Conservation (phyloP, 805 yeast genomes). For the Candida rishiriensis region DNA sequence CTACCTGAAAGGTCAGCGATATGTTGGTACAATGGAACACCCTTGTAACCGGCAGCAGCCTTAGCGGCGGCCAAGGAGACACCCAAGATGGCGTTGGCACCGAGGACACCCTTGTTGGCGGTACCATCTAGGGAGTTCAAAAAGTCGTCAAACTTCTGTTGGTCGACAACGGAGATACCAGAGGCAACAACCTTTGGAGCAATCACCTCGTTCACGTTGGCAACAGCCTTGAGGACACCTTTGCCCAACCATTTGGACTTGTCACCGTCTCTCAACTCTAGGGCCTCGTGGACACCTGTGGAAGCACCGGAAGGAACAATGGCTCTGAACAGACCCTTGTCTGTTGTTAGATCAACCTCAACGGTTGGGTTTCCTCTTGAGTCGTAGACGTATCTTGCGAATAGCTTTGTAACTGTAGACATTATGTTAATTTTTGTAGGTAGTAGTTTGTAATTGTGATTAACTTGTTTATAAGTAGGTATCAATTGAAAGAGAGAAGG, state of each 20-base stretch:
- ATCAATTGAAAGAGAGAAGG: no score
- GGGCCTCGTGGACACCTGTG: slow-evolving; percentile 98
- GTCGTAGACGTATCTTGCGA: slow-evolving; percentile 97
- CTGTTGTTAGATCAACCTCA: slow-evolving; percentile 95
- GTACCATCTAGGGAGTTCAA: slow-evolving; percentile 89
- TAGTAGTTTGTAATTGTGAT: neutral
- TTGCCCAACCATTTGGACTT: slow-evolving; percentile 97
- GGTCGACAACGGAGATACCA: slow-evolving; percentile 79
- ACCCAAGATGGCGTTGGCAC: slow-evolving; percentile 98
- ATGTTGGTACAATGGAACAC: slow-evolving; percentile 90
- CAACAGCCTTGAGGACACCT: slow-evolving; percentile 97
- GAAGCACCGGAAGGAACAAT: slow-evolving; percentile 99
- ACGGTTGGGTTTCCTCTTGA: slow-evolving; percentile 99
- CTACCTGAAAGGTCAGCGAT: slow-evolving; percentile 76
- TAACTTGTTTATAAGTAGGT: no score
- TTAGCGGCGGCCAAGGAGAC: slow-evolving; percentile 95
- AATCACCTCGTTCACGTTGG: slow-evolving; percentile 90
- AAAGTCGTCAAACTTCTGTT: slow-evolving; percentile 82
- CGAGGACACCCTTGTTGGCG: slow-evolving; percentile 93
- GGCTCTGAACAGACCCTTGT: slow-evolving; percentile 89
- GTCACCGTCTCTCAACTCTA: slow-evolving; percentile 98
- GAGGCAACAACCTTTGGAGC: slow-evolving; percentile 90
- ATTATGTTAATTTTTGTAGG: slow-evolving; percentile 15
- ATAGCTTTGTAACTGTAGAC: slow-evolving; percentile 73
- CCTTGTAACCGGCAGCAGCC: slow-evolving; percentile 97